Percentiles rank a stretch among this genome's conserved stretches.
phyloP scores from a whole-genome alignment of 805 yeast genomes.

The Kazachstania kunashirensis region DNA sequence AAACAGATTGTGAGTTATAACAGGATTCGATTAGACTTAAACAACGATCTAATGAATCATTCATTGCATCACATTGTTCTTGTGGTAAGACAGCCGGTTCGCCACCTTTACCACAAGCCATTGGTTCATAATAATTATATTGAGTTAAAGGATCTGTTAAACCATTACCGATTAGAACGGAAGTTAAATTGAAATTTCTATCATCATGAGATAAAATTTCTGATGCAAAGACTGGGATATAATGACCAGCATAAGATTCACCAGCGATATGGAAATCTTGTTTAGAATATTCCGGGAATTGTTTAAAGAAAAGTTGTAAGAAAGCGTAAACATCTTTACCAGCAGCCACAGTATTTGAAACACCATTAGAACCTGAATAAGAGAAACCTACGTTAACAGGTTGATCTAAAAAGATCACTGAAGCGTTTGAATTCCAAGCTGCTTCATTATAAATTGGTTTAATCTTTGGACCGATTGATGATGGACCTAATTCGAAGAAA shows the following conservation, averaged over 20 bases:
- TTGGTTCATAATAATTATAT: conserved; percentile 71
- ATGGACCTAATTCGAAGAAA: conserved; percentile 84
- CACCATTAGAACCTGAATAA: conserved; percentile 42
- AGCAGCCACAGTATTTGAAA: conserved; percentile 69
- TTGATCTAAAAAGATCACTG: conserved; percentile 82
- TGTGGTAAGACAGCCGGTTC: conserved; percentile 66
- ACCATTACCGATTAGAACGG: conserved; percentile 85
- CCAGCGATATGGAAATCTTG: conserved; percentile 80
- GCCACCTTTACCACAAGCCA: conserved; percentile 94
- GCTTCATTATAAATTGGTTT: conserved; percentile 53
- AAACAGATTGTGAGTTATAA: conserved; percentile 60
- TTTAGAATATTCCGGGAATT: conserved; percentile 70
- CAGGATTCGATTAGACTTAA: conserved; percentile 64
- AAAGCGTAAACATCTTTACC: conserved; percentile 38
- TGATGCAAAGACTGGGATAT: conserved; percentile 80
- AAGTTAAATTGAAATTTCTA: conserved; percentile 53
- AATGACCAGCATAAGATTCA: conserved; percentile 96
- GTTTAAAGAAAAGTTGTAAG: conserved; percentile 51
- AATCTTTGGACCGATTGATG: conserved; percentile 44
- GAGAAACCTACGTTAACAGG: conserved; percentile 95
- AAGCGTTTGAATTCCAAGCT: conserved; percentile 75
- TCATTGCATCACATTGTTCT: conserved; percentile 69
- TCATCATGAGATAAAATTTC: conserved; percentile 63
- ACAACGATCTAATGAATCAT: conserved; percentile 66
- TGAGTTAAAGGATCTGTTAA: conserved; percentile 78